Evolutionary conservation across 208 protist genomes (phyloP), one percentile per base, ranked within the genome.

Genomic region (Trypanosoma cruzi): DNA sequence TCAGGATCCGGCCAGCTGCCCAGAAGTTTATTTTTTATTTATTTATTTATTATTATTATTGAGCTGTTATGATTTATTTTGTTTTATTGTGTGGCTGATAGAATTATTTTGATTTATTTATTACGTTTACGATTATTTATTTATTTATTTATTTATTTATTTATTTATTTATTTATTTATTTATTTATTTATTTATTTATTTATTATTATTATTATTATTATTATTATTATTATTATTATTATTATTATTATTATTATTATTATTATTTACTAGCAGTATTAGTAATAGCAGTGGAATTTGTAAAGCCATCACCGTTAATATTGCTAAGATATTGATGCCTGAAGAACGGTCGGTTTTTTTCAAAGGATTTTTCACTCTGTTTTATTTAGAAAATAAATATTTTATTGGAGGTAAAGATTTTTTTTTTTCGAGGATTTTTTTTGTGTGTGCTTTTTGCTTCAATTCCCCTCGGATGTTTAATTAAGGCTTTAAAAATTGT

Each of bases 101-200:
- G 10, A 40, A 40, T 22, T 53, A 11, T 53, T 53, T 53, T 20
- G 16, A 8, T 53, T 4, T 28, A 4, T 53, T 53, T 20, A 26
- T 7, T 53, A 53, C 48, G 22, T 53, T 53, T 3, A 53, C 14
- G 3, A 28, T 53, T 20, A 53, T 53, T 20, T 53, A 26, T 26
- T 53, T 53, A 20, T 53, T 53, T 4, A 26, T 22, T 53, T 26
- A 28, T 53, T 53, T 53, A 7, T 53, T 53, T 53, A 53, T 28
- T 53, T 28, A 7, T 53, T 3, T 57, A 31, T 34, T 57, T 57
- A 31, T 57, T 34, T 16, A 32, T 57, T 26, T 5, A 34, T 31
- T 57, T 34, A 57, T 57, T 31, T 34, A 57, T 26, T 31, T 57
- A 57, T 57, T 11, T 57, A 57, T 57, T 11, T 57, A 14, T 34